These are phyloP conservation scores for Ogataea allantospora DNA, from an alignment of 805 yeast genomes.

Conservation along the genomic window DNA sequence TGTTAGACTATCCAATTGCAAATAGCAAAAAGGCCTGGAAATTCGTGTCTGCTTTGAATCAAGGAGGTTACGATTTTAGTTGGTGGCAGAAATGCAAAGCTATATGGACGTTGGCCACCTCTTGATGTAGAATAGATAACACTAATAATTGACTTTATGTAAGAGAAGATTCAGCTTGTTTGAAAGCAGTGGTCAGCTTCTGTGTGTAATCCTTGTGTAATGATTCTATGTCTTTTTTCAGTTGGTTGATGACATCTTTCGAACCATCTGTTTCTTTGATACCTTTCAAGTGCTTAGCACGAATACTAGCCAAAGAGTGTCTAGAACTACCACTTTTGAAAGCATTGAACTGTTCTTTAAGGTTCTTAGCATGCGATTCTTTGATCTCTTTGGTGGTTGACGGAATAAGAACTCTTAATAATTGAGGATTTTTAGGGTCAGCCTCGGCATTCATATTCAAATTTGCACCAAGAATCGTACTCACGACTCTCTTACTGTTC, in stretches of 20 bases:
- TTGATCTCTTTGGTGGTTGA: conserved; percentile 69
- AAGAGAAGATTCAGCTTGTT: conserved; percentile 47
- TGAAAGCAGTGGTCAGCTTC: conserved; percentile 55
- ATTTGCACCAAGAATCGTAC: conserved; percentile 65
- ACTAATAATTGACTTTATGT: conserved; percentile 14
- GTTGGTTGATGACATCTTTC: conserved; percentile 52
- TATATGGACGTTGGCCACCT: conserved; percentile 51
- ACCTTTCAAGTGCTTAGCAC: conserved; percentile 57
- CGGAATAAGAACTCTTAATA: conserved; percentile 71
- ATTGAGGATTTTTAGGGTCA: conserved; percentile 70
- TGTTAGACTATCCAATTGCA: conserved; percentile 87
- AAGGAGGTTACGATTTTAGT: conserved; percentile 78
- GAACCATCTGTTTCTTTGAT: conserved; percentile 47
- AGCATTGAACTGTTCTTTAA: conserved; percentile 66
- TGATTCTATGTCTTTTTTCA: conserved; percentile 63
- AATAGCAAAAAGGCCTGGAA: conserved; percentile 84
- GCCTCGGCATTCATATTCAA: conserved; percentile 78
- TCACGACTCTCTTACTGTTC: conserved; percentile 63
- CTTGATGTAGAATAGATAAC: conserved; percentile 22
- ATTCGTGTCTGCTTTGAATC: conserved; percentile 77
- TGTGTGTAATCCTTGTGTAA: conserved; percentile 63
- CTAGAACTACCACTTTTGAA: conserved; percentile 51
- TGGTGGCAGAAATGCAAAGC: conserved; percentile 66
- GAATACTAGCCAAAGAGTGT: conserved; percentile 52
- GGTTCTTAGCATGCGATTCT: conserved; percentile 49